Conservation (phyloP, 2,329 filamentous ascomycete species). For the Verticillium isaacii region DNA sequence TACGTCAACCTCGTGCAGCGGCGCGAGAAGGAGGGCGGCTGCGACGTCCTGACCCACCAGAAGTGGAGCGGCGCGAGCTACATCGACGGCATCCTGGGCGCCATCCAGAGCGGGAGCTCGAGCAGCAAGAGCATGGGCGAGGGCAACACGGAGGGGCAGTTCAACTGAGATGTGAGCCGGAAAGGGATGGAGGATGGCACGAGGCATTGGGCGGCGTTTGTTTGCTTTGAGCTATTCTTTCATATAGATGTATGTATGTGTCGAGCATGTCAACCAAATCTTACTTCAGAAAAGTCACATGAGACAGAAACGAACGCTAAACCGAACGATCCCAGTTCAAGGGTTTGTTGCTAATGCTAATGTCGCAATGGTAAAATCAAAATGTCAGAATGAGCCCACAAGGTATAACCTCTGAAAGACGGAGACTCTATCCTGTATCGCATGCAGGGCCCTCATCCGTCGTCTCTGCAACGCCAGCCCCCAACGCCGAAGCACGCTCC, state of each 20-base stretch:
- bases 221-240: neutral
- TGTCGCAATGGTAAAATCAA: neutral
- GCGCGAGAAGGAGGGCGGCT: slow-evolving; percentile 83
- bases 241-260: too few species aligned
- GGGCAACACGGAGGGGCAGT: slow-evolving; percentile 80
- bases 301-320: too few species aligned
- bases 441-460: neutral
- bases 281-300: too few species aligned
- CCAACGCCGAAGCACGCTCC: neutral
- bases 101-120: slow-evolving; percentile 87
- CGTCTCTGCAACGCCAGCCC: neutral
- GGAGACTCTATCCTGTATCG: neutral
- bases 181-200: neutral
- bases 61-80: slow-evolving; percentile 70
- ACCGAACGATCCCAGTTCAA: neutral
- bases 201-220: slow-evolving; percentile 11
- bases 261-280: too few species aligned
- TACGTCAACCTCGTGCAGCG: slow-evolving; percentile 93
- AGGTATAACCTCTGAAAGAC: neutral
- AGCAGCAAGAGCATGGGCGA: slow-evolving; percentile 92
- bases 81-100: slow-evolving; percentile 84
- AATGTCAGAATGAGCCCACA: neutral
- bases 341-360: neutral
- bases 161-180: slow-evolving; percentile 27
- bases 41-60: slow-evolving; percentile 92